Conservation (phyloP, 1,284 basidiomycete genomes). For the Omphalotus olearius region DNA sequence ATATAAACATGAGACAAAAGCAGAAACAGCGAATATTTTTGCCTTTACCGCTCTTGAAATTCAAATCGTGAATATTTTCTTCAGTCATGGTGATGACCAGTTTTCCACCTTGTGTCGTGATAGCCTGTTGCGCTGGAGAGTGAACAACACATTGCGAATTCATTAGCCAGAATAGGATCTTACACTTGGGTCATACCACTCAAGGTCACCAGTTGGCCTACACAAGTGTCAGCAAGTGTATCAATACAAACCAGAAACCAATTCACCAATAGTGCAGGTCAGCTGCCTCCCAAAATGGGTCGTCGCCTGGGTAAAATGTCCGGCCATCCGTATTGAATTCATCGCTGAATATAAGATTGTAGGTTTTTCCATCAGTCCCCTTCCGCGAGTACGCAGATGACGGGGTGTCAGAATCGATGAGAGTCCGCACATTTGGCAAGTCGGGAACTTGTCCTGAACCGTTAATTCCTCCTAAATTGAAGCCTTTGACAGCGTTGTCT, state of each 20-base stretch:
- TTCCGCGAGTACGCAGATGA: conserved; percentile 43
- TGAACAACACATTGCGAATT: background rate
- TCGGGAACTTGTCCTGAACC: conserved; percentile 66
- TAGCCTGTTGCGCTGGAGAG: conserved; percentile 33
- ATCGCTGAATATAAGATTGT: conserved; percentile 86
- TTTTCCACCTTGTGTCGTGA: conserved; percentile 68
- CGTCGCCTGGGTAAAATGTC: conserved; percentile 76
- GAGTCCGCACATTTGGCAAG: conserved; percentile 48
- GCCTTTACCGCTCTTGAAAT: conserved; percentile 70
- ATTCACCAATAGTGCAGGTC: conserved; percentile 69
- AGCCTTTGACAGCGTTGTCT: conserved; percentile 4
- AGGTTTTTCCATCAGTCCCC: conserved; percentile 71
- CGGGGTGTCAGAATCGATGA: conserved; percentile 74
- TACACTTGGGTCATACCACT: conserved; percentile 80
- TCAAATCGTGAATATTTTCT: conserved; percentile 61
- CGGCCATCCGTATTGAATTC: conserved; percentile 84
- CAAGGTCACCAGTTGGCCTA: conserved; percentile 80
- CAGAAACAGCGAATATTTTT: background rate
- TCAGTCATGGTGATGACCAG: conserved; percentile 74
- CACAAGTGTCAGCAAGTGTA: conserved; percentile 22
- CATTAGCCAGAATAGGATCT: conserved; percentile 19
- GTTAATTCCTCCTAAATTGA: conserved; percentile 10
- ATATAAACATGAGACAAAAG: conserved; percentile 8
- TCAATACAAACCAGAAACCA: background rate
- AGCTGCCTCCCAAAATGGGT: conserved; percentile 74